phyloP scores from a whole-genome alignment of 768 basidiomycete species.

The Hericium coralloides region DNA sequence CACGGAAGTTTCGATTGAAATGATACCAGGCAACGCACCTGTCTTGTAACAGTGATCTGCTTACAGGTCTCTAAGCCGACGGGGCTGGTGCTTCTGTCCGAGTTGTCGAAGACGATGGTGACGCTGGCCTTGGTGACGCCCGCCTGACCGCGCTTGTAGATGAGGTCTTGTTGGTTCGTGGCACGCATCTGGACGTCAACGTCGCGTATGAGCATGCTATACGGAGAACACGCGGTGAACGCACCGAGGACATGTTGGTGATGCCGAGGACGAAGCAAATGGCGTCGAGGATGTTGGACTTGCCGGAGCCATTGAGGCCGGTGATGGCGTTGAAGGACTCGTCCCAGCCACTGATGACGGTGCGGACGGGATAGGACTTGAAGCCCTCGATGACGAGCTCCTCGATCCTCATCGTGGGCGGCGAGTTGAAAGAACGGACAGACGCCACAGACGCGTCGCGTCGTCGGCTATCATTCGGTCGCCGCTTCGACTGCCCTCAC shows the following conservation, averaged over 20 bases:
- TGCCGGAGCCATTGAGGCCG: constrained; percentile 91
- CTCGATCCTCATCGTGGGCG: constrained; percentile 11
- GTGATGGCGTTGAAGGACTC: constrained; percentile 98
- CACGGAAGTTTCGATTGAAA: too few relatives aligned
- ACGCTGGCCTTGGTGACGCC: constrained; percentile 96
- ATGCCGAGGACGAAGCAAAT: constrained; percentile 98
- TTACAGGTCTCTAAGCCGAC: constrained; percentile 69
- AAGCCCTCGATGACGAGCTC: constrained; percentile 51
- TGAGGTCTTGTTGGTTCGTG: constrained; percentile 92
- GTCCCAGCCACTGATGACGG: constrained; percentile 96
- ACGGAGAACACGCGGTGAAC: constrained; percentile 10
- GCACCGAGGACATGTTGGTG: constrained; percentile 89
- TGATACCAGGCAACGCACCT: constrained; percentile 39
- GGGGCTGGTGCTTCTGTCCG: constrained; percentile 77
- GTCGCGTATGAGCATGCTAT: background rate
- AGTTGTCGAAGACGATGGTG: constrained; percentile 98
- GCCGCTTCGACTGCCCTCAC: background rate
- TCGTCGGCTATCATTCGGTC: background rate
- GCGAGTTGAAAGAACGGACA: background rate
- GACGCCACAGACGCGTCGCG: background rate
- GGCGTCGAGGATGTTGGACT: constrained; percentile 98
- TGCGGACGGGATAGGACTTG: constrained; percentile 96
- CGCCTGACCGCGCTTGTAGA: constrained; percentile 98
- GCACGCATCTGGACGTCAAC: constrained; percentile 66
- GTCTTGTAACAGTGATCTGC: constrained; percentile 95